Evolutionary conservation across 176 grass and related monocot species (phyloP).

Genomic region (Ensete glaucum): DNA sequence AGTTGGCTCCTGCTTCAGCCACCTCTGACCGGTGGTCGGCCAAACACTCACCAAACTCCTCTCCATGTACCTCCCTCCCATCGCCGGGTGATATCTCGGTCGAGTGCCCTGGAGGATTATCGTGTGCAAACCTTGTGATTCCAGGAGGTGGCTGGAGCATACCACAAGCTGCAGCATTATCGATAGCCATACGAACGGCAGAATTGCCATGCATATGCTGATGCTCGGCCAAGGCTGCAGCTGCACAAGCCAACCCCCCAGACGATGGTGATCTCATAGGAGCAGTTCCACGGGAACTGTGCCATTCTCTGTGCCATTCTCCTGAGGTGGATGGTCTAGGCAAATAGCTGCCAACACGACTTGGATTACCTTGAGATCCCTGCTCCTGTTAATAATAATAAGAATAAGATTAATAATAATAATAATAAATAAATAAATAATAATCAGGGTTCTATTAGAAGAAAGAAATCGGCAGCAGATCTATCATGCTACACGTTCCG

Average conservation of each 20-base stretch:
- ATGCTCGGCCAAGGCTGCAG: constrained; percentile 68
- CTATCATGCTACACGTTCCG: too few relatives aligned
- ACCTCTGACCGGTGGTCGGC: constrained; percentile 40
- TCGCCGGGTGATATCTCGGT: constrained; percentile 25
- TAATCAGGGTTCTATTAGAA: too few relatives aligned
- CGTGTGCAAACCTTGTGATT: constrained; percentile 14
- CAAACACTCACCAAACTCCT: constrained; percentile 32
- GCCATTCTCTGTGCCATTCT: constrained; percentile 17
- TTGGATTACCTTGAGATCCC: constrained; percentile 37
- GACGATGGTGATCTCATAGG: constrained; percentile 36
- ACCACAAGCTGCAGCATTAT: constrained; percentile 18
- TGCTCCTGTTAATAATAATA: constrained; percentile 50
- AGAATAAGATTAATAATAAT: not conserved
- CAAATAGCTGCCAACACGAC: constrained; percentile 1
- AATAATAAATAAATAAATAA: not conserved
- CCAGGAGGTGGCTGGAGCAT: constrained; percentile 25
- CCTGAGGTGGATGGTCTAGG: constrained; percentile 14
- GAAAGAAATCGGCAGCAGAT: too few relatives aligned
- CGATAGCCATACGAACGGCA: not conserved
- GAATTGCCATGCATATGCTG: constrained; percentile 44
- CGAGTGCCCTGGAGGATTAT: constrained; percentile 24
- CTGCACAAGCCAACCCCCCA: constrained; percentile 53
- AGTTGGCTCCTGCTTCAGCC: constrained; percentile 30
- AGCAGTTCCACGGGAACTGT: not conserved
- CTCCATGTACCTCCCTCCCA: constrained; percentile 22